Conservation (phyloP, 1,284 basidiomycete genomes). For the Rhodotorula glutinis region DNA sequence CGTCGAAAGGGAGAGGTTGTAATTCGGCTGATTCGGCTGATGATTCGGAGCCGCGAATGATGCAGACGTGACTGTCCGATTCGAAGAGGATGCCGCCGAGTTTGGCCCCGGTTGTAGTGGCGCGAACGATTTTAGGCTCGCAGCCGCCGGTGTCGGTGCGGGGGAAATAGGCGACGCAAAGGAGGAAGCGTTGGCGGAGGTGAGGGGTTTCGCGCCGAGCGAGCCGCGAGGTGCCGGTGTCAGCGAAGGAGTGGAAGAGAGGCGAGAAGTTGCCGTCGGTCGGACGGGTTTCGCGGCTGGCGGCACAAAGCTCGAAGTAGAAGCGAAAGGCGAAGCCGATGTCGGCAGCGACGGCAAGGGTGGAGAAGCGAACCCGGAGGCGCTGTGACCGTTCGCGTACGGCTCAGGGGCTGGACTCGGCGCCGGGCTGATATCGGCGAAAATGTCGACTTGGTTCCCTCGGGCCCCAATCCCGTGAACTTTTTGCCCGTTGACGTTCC, state of each 20-base stretch:
- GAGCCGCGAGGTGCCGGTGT: conserved; percentile 36
- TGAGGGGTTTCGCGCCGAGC: conserved; percentile 44
- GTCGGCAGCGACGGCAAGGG: conserved; percentile 59
- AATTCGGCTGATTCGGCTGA: conserved; percentile 22
- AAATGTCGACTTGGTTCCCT: conserved; percentile 37
- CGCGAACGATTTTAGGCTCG: conserved; percentile 13
- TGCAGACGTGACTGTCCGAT: not conserved
- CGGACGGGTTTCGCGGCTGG: not conserved
- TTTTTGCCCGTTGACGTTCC: conserved; percentile 17
- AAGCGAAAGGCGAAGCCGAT: conserved; percentile 45
- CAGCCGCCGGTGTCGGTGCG: conserved; percentile 18
- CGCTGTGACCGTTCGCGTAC: not conserved
- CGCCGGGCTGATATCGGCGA: conserved; percentile 25
- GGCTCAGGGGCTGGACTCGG: not conserved
- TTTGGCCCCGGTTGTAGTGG: conserved; percentile 24
- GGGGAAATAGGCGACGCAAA: conserved; percentile 19
- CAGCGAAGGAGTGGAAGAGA: conserved; percentile 1
- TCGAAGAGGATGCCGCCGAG: not conserved
- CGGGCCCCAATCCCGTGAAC: conserved; percentile 22
- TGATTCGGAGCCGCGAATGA: not conserved
- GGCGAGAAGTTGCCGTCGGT: not conserved
- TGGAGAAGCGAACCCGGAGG: not conserved
- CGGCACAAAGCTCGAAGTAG: conserved; percentile 40
- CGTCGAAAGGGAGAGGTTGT: conserved; percentile 28
- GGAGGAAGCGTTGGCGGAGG: conserved; percentile 43